phyloP scores from a whole-genome alignment of 495 filamentous ascomycete genomes.

The Letharia columbiana region DNA sequence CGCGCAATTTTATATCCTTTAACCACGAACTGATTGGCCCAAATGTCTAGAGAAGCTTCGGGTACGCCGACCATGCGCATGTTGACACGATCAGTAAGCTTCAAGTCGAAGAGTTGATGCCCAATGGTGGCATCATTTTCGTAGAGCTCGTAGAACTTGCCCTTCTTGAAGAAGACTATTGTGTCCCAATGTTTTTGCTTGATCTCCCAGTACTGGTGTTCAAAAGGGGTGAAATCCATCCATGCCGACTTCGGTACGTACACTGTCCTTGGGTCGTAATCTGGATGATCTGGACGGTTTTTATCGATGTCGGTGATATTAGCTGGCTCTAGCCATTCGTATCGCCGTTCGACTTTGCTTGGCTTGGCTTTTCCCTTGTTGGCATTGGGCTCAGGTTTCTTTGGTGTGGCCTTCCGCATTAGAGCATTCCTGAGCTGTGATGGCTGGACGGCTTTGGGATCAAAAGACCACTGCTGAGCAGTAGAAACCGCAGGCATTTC shows the following conservation, averaged over 20 bases:
- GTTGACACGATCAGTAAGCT: slow-evolving; percentile 95
- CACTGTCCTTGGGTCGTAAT: slow-evolving; percentile 86
- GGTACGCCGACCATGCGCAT: slow-evolving; percentile 98
- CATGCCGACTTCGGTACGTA: slow-evolving; percentile 75
- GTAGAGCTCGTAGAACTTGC: slow-evolving; percentile 98
- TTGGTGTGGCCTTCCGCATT: slow-evolving; percentile 26
- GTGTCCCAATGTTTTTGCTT: slow-evolving; percentile 98
- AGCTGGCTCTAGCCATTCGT: slow-evolving; percentile 68
- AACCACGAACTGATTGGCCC: slow-evolving; percentile 90
- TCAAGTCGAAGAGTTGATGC: slow-evolving; percentile 93
- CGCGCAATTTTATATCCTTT: slow-evolving; percentile 94
- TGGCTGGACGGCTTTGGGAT: slow-evolving; percentile 63
- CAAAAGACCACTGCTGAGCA: slow-evolving; percentile 76
- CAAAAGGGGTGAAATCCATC: slow-evolving; percentile 78
- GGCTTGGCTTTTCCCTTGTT: slow-evolving; percentile 62
- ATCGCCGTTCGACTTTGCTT: slow-evolving; percentile 66
- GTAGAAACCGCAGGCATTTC: slow-evolving; percentile 61
- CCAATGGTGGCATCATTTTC: slow-evolving; percentile 98
- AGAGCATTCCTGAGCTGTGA: slow-evolving; percentile 43
- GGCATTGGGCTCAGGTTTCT: slow-evolving; percentile 27
- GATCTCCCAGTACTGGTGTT: slow-evolving; percentile 99
- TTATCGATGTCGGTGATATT: slow-evolving; percentile 73
- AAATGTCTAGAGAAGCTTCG: slow-evolving; percentile 79
- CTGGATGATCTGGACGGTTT: slow-evolving; percentile 69
- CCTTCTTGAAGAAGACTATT: slow-evolving; percentile 99